Evolutionary conservation across 495 filamentous ascomycete genomes (phyloP).

Genomic region (Neurospora tetraspora): DNA sequence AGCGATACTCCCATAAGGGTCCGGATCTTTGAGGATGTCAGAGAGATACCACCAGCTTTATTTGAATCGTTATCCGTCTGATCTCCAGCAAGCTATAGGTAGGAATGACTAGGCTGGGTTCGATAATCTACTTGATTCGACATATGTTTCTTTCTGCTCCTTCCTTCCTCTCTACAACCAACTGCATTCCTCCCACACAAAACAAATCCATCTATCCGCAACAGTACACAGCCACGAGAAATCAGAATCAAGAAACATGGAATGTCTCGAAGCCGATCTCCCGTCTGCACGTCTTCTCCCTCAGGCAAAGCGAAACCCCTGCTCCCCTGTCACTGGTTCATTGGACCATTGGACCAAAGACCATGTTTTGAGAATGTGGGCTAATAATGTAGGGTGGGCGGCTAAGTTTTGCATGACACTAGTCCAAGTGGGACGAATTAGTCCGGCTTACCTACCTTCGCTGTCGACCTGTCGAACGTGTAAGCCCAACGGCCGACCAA

Average conservation of each 20-base stretch:
- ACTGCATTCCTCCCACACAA: neutral
- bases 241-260: neutral
- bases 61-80: no score
- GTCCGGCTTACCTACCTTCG: neutral
- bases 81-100: no score
- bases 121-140: neutral
- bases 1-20: neutral
- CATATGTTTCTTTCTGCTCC: neutral
- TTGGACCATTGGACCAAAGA: neutral
- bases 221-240: neutral
- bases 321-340: neutral
- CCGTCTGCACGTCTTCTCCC: neutral
- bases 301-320: neutral
- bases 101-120: no score
- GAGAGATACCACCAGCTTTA: neutral
- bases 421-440: neutral
- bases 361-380: constrained; percentile 5
- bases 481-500: neutral
- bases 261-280: constrained; percentile 1
- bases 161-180: neutral
- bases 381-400: neutral
- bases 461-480: neutral
- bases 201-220: neutral
- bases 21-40: no score
- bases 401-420: neutral